These are phyloP conservation scores for Citrus sinensis DNA, from an alignment of 345 rosid genomes.

Conservation along the genomic window DNA sequence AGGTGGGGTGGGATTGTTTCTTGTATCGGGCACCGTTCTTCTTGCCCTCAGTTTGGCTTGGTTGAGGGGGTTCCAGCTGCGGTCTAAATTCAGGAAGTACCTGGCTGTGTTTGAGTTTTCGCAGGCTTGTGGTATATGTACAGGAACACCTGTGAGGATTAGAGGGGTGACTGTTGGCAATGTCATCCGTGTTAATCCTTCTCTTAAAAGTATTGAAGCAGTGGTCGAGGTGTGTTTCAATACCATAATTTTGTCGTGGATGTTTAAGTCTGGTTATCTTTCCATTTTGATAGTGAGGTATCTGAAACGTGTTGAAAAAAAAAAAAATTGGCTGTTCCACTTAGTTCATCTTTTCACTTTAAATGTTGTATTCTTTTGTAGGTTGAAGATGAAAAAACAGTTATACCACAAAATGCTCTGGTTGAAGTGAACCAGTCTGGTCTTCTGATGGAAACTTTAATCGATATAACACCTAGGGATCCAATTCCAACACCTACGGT, in stretches of 20 bases:
- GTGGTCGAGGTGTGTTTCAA: conserved; percentile 67
- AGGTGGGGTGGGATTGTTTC: conserved; percentile 97
- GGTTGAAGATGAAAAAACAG: conserved; percentile 95
- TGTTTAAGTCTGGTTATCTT: neutral
- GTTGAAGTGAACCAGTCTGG: conserved; percentile 99
- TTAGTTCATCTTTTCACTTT: conserved; percentile 10
- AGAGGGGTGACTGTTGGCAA: conserved; percentile 95
- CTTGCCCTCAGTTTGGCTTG: conserved; percentile 88
- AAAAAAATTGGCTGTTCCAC: neutral
- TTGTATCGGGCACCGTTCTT: conserved; percentile 82
- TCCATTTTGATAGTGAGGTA: neutral
- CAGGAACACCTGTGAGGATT: conserved; percentile 93
- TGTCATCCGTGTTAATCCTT: conserved; percentile 83
- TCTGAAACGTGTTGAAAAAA: neutral
- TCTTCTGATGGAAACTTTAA: conserved; percentile 93
- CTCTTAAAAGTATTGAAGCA: conserved; percentile 88
- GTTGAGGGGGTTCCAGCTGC: conserved; percentile 80
- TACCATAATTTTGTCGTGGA: conserved; percentile 8
- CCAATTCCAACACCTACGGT: conserved; percentile 83
- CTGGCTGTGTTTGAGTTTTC: conserved; percentile 74
- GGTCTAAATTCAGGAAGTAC: conserved; percentile 82
- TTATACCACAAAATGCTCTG: conserved; percentile 83
- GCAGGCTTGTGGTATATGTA: conserved; percentile 85
- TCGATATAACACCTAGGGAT: conserved; percentile 82
- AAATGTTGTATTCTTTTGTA: conserved; percentile 18